Percentiles rank a stretch among this genome's conserved stretches.
phyloP scores from a whole-genome alignment of 257 asterid genomes.

The Rhazya stricta region DNA sequence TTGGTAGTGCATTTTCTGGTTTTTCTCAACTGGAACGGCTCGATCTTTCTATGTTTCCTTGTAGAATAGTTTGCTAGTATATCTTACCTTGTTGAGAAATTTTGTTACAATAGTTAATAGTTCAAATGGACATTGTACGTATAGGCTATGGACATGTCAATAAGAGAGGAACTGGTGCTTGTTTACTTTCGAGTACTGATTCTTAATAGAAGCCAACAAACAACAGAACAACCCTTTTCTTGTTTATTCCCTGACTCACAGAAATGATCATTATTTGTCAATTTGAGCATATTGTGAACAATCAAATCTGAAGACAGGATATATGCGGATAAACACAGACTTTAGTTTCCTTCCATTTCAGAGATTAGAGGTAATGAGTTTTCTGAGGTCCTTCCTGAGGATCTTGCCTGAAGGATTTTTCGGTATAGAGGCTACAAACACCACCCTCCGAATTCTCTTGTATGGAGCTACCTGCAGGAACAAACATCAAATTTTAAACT shows the following conservation, averaged over 20 bases:
- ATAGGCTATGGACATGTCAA: no score
- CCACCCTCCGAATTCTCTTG: slow-evolving; percentile 76
- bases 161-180: no score
- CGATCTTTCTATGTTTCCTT: not conserved
- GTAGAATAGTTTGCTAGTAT: not conserved
- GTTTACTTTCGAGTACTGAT: no score
- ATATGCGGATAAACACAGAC: not conserved
- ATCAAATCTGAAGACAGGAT: not conserved
- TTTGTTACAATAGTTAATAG: no score
- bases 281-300: not conserved
- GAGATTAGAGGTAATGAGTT: slow-evolving; percentile 61
- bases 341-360: slow-evolving; percentile 12
- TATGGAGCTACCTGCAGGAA: slow-evolving; percentile 76
- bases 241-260: no score
- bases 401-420: slow-evolving; percentile 90
- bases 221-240: no score
- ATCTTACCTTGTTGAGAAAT: no score
- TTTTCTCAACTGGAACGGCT: no score
- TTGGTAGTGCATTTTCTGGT: not conserved
- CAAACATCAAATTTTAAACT: not conserved
- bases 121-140: no score
- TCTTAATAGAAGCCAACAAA: no score
- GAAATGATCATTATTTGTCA: no score
- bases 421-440: slow-evolving; percentile 64
- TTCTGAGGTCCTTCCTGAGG: slow-evolving; percentile 74